Evolutionary conservation across 768 basidiomycete genomes (phyloP), one percentile per base, ranked within the genome.

Genomic region (Steccherinum ochraceum): DNA sequence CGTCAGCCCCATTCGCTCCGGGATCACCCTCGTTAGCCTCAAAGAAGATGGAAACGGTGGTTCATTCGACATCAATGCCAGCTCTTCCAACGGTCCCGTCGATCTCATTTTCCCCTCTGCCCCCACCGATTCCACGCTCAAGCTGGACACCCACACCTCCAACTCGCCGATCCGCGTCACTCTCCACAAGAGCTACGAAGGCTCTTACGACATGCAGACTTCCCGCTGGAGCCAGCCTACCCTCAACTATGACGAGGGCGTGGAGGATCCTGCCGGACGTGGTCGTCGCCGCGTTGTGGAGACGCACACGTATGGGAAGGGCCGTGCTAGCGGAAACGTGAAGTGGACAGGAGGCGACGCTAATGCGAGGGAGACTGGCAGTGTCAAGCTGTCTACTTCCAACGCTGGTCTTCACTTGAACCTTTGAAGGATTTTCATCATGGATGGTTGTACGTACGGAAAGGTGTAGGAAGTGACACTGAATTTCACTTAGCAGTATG

Each of bases 181-280:
- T 35, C 63, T 75, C 3, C 66, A 70, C 45, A 48, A 56, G 23
- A 67, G 71, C 2, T 78, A 67, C 52, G 77, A 78, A 51, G 76
- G 77, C 26, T 50, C 46, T 5, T 74, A 73, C 60, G 52, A 51
- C 18, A 47, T 72, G 26, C 44, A 46, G 24, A 67, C 67, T 1
- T 46, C 65, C 23, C 52, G 66, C 25, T 56, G 40, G 53, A 57
- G 61, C 16, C 12, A 46, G 0, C 57, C 54, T 16, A 10, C 21
- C 10, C 58, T 75, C 16, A 39, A 61, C 42, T 44, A 21, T 25
- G 48, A 24, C 21, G 39, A 25, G 24, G 49, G 53, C 13, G 62
- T 59, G 12, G 67, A 65, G 46, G 69, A 70, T 45, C 69, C 73
- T 19, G 58, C 68, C 1, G 66, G 69, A 21, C 60, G 54, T 18